phyloP scores from a whole-genome alignment of 2,329 filamentous ascomycete genomes.

The Monosporascus sp. region DNA sequence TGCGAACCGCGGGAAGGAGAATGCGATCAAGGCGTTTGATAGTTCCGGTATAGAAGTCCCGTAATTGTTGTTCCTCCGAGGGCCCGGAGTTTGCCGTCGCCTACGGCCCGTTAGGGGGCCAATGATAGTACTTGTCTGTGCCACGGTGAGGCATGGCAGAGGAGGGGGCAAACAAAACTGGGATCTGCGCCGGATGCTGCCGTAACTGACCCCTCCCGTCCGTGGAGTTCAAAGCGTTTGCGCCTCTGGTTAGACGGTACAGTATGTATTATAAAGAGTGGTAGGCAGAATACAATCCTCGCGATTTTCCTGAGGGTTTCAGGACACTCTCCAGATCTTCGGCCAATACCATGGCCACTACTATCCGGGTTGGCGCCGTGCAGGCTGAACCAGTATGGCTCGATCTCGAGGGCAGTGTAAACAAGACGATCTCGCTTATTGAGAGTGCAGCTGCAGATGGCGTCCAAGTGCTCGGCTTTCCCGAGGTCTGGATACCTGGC shows the following conservation, averaged over 20 bases:
- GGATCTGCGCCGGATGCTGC: background rate
- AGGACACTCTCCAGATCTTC: background rate
- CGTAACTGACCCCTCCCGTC: background rate
- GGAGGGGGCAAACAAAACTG: background rate
- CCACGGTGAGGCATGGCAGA: background rate
- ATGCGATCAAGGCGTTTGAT: background rate
- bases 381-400: constrained; percentile 59
- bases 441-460: constrained; percentile 47
- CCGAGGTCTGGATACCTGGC: constrained; percentile 50
- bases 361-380: constrained; percentile 40
- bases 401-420: constrained; percentile 47
- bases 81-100: too few species aligned
- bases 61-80: background rate
- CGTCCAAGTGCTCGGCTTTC: constrained; percentile 51
- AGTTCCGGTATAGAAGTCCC: background rate
- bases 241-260: background rate
- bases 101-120: too few species aligned
- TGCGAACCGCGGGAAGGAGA: background rate
- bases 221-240: background rate
- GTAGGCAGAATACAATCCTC: background rate
- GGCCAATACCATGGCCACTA: constrained; percentile 12
- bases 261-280: background rate
- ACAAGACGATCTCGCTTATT: constrained; percentile 54
- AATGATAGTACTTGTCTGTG: background rate
- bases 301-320: background rate